These are phyloP conservation scores for Xylaria palmicola DNA, from an alignment of 495 filamentous ascomycete genomes.

Conservation along the genomic window DNA sequence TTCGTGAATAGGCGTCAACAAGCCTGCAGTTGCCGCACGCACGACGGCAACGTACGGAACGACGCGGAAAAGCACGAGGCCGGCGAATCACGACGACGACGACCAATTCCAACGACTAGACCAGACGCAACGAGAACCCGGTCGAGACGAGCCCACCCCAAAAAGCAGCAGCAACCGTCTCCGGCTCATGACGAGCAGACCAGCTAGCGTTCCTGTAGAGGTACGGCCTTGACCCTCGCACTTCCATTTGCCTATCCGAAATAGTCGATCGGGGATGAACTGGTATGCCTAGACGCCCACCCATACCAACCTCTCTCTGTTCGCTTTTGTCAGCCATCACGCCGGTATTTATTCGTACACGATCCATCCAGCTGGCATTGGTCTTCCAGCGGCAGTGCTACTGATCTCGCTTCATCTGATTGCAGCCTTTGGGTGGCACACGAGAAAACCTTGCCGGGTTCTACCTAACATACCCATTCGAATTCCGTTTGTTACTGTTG, in stretches of 20 bases:
- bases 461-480: neutral
- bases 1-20: too few relatives aligned
- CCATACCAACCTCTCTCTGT: slow-evolving; percentile 12
- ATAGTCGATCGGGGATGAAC: slow-evolving; percentile 25
- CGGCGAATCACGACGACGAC: neutral
- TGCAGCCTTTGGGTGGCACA: neutral
- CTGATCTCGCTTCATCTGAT: neutral
- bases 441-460: neutral
- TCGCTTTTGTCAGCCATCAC: slow-evolving; percentile 5
- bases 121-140: neutral
- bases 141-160: neutral
- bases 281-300: slow-evolving; percentile 11
- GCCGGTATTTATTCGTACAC: too few relatives aligned
- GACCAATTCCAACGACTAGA: neutral
- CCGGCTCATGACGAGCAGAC: neutral
- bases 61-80: neutral
- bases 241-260: slow-evolving; percentile 4
- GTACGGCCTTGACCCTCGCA: neutral
- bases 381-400: neutral
- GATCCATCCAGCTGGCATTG: too few relatives aligned
- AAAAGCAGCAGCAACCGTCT: neutral
- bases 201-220: slow-evolving; percentile 3
- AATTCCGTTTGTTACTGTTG: neutral
- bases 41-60: too few relatives aligned
- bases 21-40: too few relatives aligned